These are phyloP conservation scores for Crithidia fasciculata DNA, from an alignment of 208 protist genomes.

Conservation along the genomic window DNA sequence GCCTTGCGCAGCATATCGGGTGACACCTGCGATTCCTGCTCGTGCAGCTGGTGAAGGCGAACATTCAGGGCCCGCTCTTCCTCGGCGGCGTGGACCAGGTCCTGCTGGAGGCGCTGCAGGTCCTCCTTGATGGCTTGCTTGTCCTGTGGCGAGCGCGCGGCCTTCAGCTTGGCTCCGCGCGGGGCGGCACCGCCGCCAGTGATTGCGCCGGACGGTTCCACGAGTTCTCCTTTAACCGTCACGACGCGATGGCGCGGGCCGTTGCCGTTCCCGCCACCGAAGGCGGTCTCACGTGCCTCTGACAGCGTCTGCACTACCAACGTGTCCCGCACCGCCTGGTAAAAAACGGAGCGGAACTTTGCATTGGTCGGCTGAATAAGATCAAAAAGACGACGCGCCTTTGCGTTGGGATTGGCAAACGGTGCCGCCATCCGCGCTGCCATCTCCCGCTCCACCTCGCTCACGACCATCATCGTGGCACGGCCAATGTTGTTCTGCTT, in stretches of 20 bases:
- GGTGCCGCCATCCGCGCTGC: conserved; percentile 41
- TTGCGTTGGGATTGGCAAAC: conserved; percentile 66
- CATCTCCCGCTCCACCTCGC: conserved; percentile 88
- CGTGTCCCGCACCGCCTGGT: conserved; percentile 96
- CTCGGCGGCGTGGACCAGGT: conserved; percentile 75
- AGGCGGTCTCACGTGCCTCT: conserved; percentile 90
- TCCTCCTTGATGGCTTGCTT: conserved; percentile 78
- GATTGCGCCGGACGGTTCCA: conserved; percentile 98
- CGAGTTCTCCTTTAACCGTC: conserved; percentile 96
- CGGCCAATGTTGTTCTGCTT: conserved; percentile 94
- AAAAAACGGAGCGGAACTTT: conserved; percentile 95
- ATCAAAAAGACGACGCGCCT: conserved; percentile 93
- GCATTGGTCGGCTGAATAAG: conserved; percentile 91
- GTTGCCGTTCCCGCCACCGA: conserved; percentile 37
- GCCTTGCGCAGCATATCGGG: conserved; percentile 62
- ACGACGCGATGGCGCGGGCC: conserved; percentile 94
- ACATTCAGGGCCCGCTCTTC: conserved; percentile 71
- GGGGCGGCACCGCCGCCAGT: conserved; percentile 95
- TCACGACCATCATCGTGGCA: conserved; percentile 98
- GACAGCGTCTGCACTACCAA: conserved; percentile 95
- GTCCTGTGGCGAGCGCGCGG: conserved; percentile 75
- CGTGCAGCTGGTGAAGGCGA: conserved; percentile 68
- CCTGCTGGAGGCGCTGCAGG: conserved; percentile 70
- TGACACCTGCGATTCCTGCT: conserved; percentile 56
- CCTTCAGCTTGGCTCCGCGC: conserved; percentile 87